Conservation (phyloP, 208 protist genomes). For the Trypanosoma melophagium region DNA sequence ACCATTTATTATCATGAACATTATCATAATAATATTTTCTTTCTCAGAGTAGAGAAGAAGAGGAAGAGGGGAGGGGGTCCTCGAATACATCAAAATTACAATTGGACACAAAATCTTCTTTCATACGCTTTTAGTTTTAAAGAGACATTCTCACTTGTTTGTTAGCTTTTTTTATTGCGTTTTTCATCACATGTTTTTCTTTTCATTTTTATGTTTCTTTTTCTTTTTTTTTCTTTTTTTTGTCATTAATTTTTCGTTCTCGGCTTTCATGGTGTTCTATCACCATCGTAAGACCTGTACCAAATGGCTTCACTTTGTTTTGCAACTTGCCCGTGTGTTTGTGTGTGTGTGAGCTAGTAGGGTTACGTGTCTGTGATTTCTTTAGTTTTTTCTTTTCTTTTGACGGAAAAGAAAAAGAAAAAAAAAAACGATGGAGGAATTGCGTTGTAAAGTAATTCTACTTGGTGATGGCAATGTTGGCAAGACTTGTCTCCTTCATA, state of each 20-base stretch:
- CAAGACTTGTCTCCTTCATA: constrained; percentile 48
- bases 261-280: not conserved
- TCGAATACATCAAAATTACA: too few species aligned
- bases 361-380: not conserved
- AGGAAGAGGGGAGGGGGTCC: too few species aligned
- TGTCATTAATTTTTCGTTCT: too few species aligned
- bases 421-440: constrained; percentile 12
- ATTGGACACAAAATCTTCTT: too few species aligned
- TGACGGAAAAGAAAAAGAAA: not conserved
- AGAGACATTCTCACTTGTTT: too few species aligned
- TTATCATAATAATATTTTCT: not conserved
- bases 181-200: not conserved
- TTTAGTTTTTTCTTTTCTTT: not conserved
- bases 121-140: too few species aligned
- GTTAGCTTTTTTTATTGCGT: too few species aligned
- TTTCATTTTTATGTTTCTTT: not conserved
- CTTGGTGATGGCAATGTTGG: constrained; percentile 55
- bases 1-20: not conserved
- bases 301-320: not conserved
- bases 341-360: too few species aligned
- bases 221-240: constrained; percentile 1
- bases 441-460: constrained; percentile 37
- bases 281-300: not conserved
- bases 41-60: not conserved
- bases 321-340: not conserved